phyloP scores from a whole-genome alignment of 108 stramenopile genomes.

The Tribonema minus region DNA sequence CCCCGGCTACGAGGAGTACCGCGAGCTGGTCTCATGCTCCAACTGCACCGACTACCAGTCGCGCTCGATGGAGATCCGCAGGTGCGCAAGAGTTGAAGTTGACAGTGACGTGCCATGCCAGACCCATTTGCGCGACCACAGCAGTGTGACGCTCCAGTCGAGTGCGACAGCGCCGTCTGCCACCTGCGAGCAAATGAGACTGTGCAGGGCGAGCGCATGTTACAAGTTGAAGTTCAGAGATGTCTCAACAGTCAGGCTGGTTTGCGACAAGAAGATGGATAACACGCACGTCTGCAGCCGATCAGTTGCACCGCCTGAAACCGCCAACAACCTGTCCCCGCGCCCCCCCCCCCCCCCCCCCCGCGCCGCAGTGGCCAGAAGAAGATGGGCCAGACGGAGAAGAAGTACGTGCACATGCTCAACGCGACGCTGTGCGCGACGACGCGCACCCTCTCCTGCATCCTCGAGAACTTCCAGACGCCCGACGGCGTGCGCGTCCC shows the following conservation, averaged over 20 bases:
- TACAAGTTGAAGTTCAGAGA: no score
- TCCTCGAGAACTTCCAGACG: constrained; percentile 96
- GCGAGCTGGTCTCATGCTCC: constrained; percentile 95
- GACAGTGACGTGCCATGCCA: no score
- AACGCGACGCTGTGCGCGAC: constrained; percentile 96
- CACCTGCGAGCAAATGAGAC: no score
- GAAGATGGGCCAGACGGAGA: constrained; percentile 65
- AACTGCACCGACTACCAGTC: constrained; percentile 99
- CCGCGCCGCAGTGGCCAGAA: constrained; percentile 73
- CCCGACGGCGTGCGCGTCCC: constrained; percentile 85
- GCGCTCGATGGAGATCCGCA: no score
- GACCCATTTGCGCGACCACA: no score
- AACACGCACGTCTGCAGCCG: no score
- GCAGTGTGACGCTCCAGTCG: no score
- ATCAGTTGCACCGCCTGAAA: background rate
- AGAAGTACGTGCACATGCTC: constrained; percentile 93
- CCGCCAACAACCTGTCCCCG: background rate
- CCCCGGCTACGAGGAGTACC: constrained; percentile 91
- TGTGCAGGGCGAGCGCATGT: no score
- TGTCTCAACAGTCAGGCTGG: no score
- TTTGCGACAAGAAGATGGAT: no score
- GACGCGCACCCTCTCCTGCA: constrained; percentile 93
- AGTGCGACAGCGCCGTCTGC: no score
- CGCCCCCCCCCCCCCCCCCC: background rate
- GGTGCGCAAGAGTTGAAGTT: no score